Evolutionary conservation across 306 rosid species (phyloP).

Genomic region (Prunus campanulata): DNA sequence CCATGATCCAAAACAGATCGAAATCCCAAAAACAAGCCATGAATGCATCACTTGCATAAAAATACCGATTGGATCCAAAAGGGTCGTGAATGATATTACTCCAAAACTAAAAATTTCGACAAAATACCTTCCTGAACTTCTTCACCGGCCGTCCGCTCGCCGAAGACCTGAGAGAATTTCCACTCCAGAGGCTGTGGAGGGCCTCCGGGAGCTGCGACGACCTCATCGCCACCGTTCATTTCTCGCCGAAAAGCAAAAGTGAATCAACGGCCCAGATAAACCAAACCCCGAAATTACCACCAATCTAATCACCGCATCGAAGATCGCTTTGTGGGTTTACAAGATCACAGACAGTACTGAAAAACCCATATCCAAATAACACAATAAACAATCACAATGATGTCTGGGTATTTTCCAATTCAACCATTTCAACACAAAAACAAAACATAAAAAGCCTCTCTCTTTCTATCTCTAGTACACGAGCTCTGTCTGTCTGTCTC

Average conservation of each 20-base stretch:
- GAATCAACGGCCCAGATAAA: constrained; percentile 45
- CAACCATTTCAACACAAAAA: constrained; percentile 54
- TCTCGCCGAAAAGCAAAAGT: constrained; percentile 15
- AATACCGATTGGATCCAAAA: constrained; percentile 68
- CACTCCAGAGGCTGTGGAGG: constrained; percentile 81
- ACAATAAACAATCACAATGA: constrained; percentile 29
- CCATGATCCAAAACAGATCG: constrained; percentile 62
- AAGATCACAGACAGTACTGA: constrained; percentile 50
- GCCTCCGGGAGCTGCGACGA: constrained; percentile 70
- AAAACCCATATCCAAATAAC: constrained; percentile 37
- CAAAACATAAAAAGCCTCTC: constrained; percentile 16
- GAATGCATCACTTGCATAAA: constrained; percentile 35
- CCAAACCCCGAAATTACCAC: constrained; percentile 25
- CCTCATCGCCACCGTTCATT: constrained; percentile 95
- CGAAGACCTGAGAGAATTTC: constrained; percentile 99
- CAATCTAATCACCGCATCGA: constrained; percentile 63
- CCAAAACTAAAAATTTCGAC: not conserved
- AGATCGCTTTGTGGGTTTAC: constrained; percentile 59
- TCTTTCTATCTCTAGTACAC: constrained; percentile 29
- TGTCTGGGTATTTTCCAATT: constrained; percentile 56
- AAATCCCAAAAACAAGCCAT: constrained; percentile 55
- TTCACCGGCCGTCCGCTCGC: constrained; percentile 96
- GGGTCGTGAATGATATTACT: not conserved
- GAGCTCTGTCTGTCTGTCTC: constrained; percentile 30
- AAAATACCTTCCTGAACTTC: constrained; percentile 97